Conservation (phyloP, 2,329 filamentous ascomycete species). For the Metarhizium guizhouense region DNA sequence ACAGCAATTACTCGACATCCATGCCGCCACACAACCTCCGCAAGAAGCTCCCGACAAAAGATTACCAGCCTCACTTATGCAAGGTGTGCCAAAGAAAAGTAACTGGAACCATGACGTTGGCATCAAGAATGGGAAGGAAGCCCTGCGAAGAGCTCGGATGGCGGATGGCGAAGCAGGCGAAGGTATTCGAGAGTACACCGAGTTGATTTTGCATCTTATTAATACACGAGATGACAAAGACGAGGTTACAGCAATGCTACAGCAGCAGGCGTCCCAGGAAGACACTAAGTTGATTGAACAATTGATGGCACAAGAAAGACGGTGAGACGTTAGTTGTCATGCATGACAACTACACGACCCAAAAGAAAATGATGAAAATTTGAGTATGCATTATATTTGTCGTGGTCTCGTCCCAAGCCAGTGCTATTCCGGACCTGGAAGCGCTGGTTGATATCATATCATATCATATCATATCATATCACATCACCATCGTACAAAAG, state of each 20-base stretch:
- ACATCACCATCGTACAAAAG: neutral
- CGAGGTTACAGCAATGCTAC: slow-evolving; percentile 28
- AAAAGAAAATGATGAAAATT: neutral
- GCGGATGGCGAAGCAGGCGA: slow-evolving; percentile 47
- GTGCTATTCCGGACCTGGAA: neutral
- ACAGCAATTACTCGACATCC: slow-evolving; percentile 37
- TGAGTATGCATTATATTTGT: neutral
- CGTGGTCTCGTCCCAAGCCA: neutral
- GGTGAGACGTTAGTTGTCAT: slow-evolving; percentile 12
- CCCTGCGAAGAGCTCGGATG: slow-evolving; percentile 40
- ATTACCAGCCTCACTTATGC: slow-evolving; percentile 24
- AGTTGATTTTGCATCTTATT: slow-evolving; percentile 44
- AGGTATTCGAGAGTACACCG: slow-evolving; percentile 51
- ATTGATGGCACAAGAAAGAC: slow-evolving; percentile 36
- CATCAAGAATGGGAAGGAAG: slow-evolving; percentile 44
- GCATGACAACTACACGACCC: neutral
- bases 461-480: neutral
- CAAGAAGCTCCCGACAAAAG: slow-evolving; percentile 15
- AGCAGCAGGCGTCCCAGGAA: slow-evolving; percentile 35
- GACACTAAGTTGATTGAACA: slow-evolving; percentile 41
- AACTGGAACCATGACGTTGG: slow-evolving; percentile 52
- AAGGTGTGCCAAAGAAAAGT: slow-evolving; percentile 25
- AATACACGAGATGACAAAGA: slow-evolving; percentile 17
- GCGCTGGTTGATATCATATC: slow-evolving; percentile 3
- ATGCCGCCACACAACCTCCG: slow-evolving; percentile 41